These are phyloP conservation scores for Orbilia ellipsospora DNA, from an alignment of 2,329 filamentous ascomycete species.

Conservation along the genomic window DNA sequence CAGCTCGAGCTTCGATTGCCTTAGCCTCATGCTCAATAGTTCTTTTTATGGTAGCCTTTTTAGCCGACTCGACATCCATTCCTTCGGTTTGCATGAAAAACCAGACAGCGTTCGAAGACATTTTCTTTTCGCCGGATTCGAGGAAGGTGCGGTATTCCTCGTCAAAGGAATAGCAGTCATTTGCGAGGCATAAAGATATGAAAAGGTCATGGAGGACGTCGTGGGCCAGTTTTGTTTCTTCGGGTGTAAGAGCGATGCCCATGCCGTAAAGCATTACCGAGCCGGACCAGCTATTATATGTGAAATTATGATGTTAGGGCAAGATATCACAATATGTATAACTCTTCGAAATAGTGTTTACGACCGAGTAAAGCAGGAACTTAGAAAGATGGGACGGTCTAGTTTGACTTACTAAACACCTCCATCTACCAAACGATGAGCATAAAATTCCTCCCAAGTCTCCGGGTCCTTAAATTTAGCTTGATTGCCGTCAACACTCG, in stretches of 20 bases:
- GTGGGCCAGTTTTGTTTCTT: not conserved
- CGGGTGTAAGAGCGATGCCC: not conserved
- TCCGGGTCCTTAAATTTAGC: not conserved
- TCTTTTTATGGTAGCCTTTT: not conserved
- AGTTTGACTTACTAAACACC: conserved; percentile 4
- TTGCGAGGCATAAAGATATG: not conserved
- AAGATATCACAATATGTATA: too few relatives aligned
- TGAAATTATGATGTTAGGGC: too few relatives aligned
- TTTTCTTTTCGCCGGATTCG: too few relatives aligned
- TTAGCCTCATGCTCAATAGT: not conserved
- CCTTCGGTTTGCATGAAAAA: not conserved
- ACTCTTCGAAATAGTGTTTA: too few relatives aligned
- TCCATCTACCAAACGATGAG: not conserved
- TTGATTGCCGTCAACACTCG: too few relatives aligned
- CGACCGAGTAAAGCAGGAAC: too few relatives aligned
- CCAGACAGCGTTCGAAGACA: not conserved
- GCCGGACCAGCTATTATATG: not conserved
- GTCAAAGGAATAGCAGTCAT: conserved; percentile 16
- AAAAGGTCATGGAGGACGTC: not conserved
- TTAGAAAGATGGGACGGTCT: too few relatives aligned
- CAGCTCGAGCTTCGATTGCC: not conserved
- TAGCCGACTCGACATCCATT: not conserved
- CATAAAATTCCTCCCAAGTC: not conserved
- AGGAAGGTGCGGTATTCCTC: conserved; percentile 1
- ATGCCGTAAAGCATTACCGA: not conserved